Evolutionary conservation across 2,329 filamentous ascomycete species (phyloP).

Genomic region (Fusarium sp.): DNA sequence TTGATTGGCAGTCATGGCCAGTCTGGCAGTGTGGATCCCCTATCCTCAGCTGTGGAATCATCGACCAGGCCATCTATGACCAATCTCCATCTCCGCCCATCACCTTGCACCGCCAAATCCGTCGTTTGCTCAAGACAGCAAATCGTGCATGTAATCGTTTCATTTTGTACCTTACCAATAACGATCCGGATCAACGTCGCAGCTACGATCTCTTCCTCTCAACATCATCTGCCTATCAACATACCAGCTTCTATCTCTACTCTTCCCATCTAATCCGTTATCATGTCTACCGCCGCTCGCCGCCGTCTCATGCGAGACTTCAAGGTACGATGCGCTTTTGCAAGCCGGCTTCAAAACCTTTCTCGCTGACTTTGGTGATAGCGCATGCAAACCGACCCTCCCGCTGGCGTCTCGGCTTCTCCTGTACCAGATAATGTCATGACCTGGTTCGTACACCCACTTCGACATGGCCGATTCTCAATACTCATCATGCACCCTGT

Average conservation of each 20-base stretch:
- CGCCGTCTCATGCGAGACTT: constrained; percentile 99
- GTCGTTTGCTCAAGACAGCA: constrained; percentile 15
- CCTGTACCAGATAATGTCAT: constrained; percentile 97
- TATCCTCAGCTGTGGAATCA: constrained; percentile 31
- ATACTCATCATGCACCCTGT: constrained; percentile 40
- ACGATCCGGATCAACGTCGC: neutral
- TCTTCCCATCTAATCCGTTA: constrained; percentile 34
- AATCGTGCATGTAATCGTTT: constrained; percentile 27
- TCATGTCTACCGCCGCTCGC: constrained; percentile 89
- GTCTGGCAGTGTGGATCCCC: neutral
- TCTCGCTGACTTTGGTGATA: constrained; percentile 54
- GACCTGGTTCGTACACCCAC: constrained; percentile 78
- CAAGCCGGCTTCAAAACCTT: neutral
- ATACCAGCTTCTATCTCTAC: constrained; percentile 4
- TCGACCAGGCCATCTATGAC: constrained; percentile 42
- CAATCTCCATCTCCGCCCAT: constrained; percentile 45
- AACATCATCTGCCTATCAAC: constrained; percentile 2
- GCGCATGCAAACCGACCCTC: constrained; percentile 99
- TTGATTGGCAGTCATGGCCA: constrained; percentile 41
- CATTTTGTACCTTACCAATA: neutral
- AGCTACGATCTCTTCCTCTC: neutral
- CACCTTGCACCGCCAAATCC: constrained; percentile 32
- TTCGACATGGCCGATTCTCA: constrained; percentile 4
- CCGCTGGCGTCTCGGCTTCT: constrained; percentile 94
- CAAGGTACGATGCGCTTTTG: constrained; percentile 74